Evolutionary conservation across 2,329 filamentous ascomycete species (phyloP).

Genomic region (Trichoderma cornu-damae): DNA sequence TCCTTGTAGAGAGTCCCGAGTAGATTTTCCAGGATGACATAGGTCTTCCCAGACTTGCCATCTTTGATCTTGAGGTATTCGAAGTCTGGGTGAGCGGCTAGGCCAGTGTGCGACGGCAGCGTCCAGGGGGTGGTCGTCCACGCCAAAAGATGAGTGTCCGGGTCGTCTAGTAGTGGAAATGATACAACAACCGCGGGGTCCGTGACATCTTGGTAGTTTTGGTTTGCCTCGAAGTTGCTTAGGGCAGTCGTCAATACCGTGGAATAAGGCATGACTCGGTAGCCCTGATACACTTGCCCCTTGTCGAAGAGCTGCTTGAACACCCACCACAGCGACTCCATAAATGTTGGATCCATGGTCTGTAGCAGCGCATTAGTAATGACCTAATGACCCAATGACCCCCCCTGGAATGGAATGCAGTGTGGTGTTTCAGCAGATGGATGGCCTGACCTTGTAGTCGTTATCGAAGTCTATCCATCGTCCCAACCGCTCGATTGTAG

Average conservation of each 20-base stretch:
- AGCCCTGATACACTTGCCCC: constrained; percentile 80
- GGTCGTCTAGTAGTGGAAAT: constrained; percentile 76
- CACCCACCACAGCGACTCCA: constrained; percentile 96
- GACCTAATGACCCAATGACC: too few relatives aligned
- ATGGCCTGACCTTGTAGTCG: constrained; percentile 70
- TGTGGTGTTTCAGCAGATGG: too few relatives aligned
- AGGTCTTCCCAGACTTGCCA: constrained; percentile 74
- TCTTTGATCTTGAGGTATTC: constrained; percentile 86
- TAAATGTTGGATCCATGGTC: constrained; percentile 93
- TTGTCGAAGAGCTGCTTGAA: constrained; percentile 93
- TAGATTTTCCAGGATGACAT: constrained; percentile 76
- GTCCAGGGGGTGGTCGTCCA: constrained; percentile 92
- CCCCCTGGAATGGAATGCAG: not conserved
- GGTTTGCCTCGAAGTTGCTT: constrained; percentile 88
- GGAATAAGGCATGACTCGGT: constrained; percentile 92
- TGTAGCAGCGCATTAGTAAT: constrained; percentile 28
- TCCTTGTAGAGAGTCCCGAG: constrained; percentile 86
- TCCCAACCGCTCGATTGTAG: constrained; percentile 80
- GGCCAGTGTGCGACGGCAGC: constrained; percentile 70
- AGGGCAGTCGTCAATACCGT: constrained; percentile 84
- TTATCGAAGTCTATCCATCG: constrained; percentile 98
- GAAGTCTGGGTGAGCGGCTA: constrained; percentile 75
- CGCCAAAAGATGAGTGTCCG: constrained; percentile 69
- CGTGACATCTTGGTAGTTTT: constrained; percentile 90
- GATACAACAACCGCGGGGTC: constrained; percentile 86